Percentiles rank a stretch among this genome's conserved stretches.
Evolutionary conservation across 805 yeast genomes (phyloP).

Genomic region (Saturnispora galanensis): DNA sequence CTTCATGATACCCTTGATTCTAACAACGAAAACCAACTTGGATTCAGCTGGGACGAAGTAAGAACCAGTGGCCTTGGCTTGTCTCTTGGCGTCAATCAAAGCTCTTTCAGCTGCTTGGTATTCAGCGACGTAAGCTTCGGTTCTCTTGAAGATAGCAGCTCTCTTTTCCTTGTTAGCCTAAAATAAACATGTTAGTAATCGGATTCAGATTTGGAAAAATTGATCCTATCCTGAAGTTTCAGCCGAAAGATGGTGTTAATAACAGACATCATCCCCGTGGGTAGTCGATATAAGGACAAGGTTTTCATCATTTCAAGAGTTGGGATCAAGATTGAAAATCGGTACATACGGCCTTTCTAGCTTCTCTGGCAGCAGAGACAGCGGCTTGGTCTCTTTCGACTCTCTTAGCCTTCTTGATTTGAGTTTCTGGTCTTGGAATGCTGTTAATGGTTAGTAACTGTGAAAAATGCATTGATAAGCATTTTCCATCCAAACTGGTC

Average conservation of each 20-base stretch:
- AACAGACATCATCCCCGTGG: constrained; percentile 59
- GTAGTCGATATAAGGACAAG: constrained; percentile 45
- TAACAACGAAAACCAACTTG: constrained; percentile 88
- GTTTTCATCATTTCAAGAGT: constrained; percentile 36
- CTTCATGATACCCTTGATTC: constrained; percentile 99
- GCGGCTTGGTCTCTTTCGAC: constrained; percentile 67
- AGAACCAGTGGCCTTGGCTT: constrained; percentile 88
- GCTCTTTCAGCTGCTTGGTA: constrained; percentile 90
- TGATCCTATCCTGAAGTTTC: constrained; percentile 6
- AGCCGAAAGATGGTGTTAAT: constrained; percentile 79
- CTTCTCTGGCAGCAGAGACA: constrained; percentile 71
- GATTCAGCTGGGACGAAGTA: constrained; percentile 93
- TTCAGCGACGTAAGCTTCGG: constrained; percentile 94
- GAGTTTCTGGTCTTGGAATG: constrained; percentile 69
- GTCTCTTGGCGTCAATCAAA: constrained; percentile 77
- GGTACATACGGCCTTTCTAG: constrained; percentile 71
- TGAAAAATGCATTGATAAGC: constrained; percentile 12
- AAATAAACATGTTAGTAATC: constrained; percentile 21
- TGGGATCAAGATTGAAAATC: background rate
- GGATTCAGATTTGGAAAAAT: background rate
- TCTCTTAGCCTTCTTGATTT: constrained; percentile 73
- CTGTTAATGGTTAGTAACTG: constrained; percentile 20
- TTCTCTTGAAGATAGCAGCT: constrained; percentile 63
- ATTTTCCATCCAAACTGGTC: no score
- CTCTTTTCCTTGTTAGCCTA: constrained; percentile 39